Evolutionary conservation across 2,329 filamentous ascomycete genomes (phyloP).

Genomic region (Tolypocladium paradoxum): DNA sequence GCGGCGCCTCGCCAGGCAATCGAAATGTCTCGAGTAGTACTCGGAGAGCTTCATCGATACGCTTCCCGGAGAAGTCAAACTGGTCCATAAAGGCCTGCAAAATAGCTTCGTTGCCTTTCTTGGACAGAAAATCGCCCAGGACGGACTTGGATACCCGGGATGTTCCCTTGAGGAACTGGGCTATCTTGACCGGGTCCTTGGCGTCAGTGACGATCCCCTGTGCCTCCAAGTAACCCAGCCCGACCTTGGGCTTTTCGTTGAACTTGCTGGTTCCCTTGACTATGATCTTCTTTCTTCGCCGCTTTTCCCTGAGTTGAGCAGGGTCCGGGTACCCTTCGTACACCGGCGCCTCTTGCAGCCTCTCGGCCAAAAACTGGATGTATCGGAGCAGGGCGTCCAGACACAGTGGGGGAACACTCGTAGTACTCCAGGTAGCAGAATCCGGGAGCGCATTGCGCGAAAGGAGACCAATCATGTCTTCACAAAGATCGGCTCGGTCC

Average conservation of each 20-base stretch:
- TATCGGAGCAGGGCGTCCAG: conserved; percentile 85
- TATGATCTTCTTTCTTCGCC: conserved; percentile 76
- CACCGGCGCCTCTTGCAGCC: conserved; percentile 60
- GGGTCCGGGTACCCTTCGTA: conserved; percentile 57
- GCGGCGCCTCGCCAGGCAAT: conserved; percentile 79
- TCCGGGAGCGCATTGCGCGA: conserved; percentile 93
- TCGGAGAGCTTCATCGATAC: conserved; percentile 82
- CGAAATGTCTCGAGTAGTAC: conserved; percentile 86
- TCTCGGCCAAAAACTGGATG: conserved; percentile 82
- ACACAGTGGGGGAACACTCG: conserved; percentile 90
- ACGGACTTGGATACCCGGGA: conserved; percentile 81
- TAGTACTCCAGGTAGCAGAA: conserved; percentile 97
- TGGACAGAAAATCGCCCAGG: conserved; percentile 87
- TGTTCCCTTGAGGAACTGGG: conserved; percentile 80
- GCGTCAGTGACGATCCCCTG: conserved; percentile 76
- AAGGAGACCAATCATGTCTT: conserved; percentile 87
- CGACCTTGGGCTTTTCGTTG: conserved; percentile 87
- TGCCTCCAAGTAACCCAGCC: conserved; percentile 73
- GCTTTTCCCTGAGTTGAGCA: conserved; percentile 54
- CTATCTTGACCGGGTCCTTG: conserved; percentile 64
- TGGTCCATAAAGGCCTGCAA: conserved; percentile 72
- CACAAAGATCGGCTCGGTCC: conserved; percentile 81
- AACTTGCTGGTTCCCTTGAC: conserved; percentile 83
- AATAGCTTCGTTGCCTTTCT: conserved; percentile 77
- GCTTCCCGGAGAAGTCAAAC: conserved; percentile 82